Conservation (phyloP, 495 filamentous ascomycete genomes). For the Daldinia vernicosa region DNA sequence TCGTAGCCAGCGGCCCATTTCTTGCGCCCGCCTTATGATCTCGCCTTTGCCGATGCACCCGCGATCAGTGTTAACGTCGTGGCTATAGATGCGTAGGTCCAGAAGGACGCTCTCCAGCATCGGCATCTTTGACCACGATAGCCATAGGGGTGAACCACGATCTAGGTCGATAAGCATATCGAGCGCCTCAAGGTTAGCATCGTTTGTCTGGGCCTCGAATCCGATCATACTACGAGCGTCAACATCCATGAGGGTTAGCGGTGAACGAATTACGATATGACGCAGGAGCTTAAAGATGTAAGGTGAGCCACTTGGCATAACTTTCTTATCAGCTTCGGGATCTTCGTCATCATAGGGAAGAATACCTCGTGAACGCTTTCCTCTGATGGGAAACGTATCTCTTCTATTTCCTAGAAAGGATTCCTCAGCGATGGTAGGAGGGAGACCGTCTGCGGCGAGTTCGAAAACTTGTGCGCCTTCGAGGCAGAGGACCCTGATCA, state of each 20-base stretch:
- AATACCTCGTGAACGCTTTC: constrained; percentile 2
- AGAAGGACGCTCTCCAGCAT: constrained; percentile 43
- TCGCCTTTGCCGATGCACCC: constrained; percentile 36
- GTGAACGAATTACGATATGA: constrained; percentile 40
- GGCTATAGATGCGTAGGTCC: constrained; percentile 44
- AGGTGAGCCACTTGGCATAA: not conserved
- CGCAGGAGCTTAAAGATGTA: constrained; percentile 31
- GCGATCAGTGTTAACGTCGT: constrained; percentile 37
- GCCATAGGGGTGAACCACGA: constrained; percentile 38
- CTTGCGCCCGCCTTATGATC: constrained; percentile 31
- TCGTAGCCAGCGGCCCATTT: constrained; percentile 40
- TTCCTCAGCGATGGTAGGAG: not conserved
- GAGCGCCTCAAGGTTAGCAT: constrained; percentile 17
- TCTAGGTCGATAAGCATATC: constrained; percentile 36
- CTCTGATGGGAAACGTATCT: constrained; percentile 31
- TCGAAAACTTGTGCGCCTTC: constrained; percentile 37
- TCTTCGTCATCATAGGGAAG: constrained; percentile 44
- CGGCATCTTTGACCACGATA: constrained; percentile 45
- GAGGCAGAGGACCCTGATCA: constrained; percentile 15
- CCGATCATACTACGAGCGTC: constrained; percentile 23
- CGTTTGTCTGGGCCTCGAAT: not conserved
- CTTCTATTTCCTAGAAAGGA: not conserved
- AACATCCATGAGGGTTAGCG: constrained; percentile 28
- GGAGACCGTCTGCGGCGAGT: constrained; percentile 9
- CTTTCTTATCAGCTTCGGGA: not conserved